A percentile compares a stretch with the other conserved stretches of the same genome.
These are phyloP conservation scores for Pyrenophora teres DNA, from an alignment of 2,329 filamentous ascomycete genomes.

Conservation along the genomic window DNA sequence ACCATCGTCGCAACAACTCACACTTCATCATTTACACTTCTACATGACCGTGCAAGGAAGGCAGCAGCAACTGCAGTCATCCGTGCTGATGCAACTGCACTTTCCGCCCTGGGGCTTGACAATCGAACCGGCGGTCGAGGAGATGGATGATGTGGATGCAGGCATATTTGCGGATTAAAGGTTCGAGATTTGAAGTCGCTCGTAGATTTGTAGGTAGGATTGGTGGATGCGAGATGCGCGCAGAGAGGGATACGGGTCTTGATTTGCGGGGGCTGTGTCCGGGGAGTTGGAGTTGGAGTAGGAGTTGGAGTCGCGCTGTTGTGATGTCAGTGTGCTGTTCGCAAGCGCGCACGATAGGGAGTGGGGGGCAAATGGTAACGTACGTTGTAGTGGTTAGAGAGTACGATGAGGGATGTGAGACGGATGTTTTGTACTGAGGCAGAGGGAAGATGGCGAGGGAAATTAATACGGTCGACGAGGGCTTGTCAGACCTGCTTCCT, in stretches of 20 bases:
- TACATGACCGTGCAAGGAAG: slow-evolving; percentile 48
- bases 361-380: background rate
- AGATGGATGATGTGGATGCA: slow-evolving; percentile 38
- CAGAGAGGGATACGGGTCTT: background rate
- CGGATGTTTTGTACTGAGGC: background rate
- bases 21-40: background rate
- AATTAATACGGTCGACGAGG: slow-evolving; percentile 16
- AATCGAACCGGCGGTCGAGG: slow-evolving; percentile 40
- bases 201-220: background rate
- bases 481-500: slow-evolving; percentile 13
- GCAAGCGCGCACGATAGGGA: background rate
- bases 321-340: background rate
- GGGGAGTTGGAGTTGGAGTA: background rate
- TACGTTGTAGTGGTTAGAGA: background rate
- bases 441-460: slow-evolving; percentile 9
- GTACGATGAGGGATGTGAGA: background rate
- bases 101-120: slow-evolving; percentile 43
- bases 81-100: slow-evolving; percentile 36
- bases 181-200: background rate
- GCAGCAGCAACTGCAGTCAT: slow-evolving; percentile 42
- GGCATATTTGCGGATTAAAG: slow-evolving; percentile 31
- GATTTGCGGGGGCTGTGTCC: background rate
- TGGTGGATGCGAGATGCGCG: background rate
- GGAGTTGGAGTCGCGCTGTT: slow-evolving; percentile 2
- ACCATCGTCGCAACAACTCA: no score